phyloP scores from a whole-genome alignment of 495 filamentous ascomycete genomes.

The Thermochaetoides thermophila region DNA sequence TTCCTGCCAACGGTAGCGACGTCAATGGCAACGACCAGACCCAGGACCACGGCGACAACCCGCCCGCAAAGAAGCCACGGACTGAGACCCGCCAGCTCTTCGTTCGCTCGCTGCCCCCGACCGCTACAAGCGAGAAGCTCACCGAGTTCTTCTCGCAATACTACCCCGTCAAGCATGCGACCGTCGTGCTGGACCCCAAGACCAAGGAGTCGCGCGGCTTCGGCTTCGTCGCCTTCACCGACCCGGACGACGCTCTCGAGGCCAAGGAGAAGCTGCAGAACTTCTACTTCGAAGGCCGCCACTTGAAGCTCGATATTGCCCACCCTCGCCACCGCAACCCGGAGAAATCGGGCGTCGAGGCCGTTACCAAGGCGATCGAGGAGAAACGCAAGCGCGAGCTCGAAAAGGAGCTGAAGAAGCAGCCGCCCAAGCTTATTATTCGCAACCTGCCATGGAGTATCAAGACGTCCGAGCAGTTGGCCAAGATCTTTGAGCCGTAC shows the following conservation, averaged over 20 bases:
- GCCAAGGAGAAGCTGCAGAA: slow-evolving; percentile 69
- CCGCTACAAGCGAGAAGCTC: slow-evolving; percentile 66
- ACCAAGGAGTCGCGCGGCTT: slow-evolving; percentile 82
- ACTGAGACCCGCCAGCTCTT: slow-evolving; percentile 58
- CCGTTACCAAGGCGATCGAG: slow-evolving; percentile 17
- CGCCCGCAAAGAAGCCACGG: slow-evolving; percentile 28
- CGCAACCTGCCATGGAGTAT: slow-evolving; percentile 95
- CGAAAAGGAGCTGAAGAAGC: slow-evolving; percentile 36
- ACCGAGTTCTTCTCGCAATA: slow-evolving; percentile 82
- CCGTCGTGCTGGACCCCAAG: slow-evolving; percentile 62
- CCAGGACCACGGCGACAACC: no score
- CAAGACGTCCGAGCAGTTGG: slow-evolving; percentile 66
- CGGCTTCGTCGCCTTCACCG: slow-evolving; percentile 93
- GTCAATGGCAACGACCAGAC: slow-evolving; percentile 5
- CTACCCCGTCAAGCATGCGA: slow-evolving; percentile 88
- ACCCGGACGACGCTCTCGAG: slow-evolving; percentile 71
- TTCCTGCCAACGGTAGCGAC: not conserved
- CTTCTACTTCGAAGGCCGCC: slow-evolving; percentile 56
- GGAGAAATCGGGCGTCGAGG: slow-evolving; percentile 23
- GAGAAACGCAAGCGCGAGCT: slow-evolving; percentile 44
- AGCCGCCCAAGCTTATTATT: slow-evolving; percentile 76
- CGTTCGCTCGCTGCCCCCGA: slow-evolving; percentile 68
- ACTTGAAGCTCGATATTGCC: slow-evolving; percentile 74
- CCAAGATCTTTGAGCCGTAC: slow-evolving; percentile 62
- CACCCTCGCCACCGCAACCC: slow-evolving; percentile 66